Percentiles rank a stretch among this genome's conserved stretches.
phyloP scores from a whole-genome alignment of 2,329 filamentous ascomycete genomes.

The Aspergillaceae sp. region DNA sequence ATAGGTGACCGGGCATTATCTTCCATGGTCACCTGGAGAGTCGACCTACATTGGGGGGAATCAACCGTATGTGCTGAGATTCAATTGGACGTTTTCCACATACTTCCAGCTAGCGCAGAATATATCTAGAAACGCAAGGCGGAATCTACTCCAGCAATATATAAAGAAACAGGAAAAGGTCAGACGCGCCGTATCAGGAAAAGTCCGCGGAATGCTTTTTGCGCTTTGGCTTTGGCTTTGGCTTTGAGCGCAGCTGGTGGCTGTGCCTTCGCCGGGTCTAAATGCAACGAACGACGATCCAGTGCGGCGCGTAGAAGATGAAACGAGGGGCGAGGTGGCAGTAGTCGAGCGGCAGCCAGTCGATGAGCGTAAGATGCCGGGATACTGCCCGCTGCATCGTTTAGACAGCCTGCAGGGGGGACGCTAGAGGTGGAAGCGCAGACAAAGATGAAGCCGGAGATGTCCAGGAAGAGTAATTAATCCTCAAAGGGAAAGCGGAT shows the following conservation, averaged over 20 bases:
- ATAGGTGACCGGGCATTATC: conserved; percentile 13
- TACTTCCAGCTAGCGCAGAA: not conserved
- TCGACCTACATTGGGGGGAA: conserved; percentile 10
- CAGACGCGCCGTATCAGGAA: not conserved
- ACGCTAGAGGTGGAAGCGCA: too few relatives aligned
- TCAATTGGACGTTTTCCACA: conserved; percentile 11
- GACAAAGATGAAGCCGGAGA: not conserved
- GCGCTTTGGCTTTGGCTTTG: too few relatives aligned
- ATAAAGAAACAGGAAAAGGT: not conserved
- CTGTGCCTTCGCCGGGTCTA: not conserved
- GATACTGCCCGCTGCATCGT: too few relatives aligned
- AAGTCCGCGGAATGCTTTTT: not conserved
- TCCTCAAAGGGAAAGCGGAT: not conserved
- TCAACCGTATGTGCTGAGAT: conserved; percentile 6
- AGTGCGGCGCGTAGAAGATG: not conserved
- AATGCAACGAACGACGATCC: conserved; percentile 1
- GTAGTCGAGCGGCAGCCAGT: too few relatives aligned
- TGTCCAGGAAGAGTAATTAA: not conserved
- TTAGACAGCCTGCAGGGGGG: too few relatives aligned
- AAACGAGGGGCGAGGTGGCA: not conserved
- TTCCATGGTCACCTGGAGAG: conserved; percentile 13
- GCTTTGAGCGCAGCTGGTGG: not conserved
- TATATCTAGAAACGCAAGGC: not conserved
- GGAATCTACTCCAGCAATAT: not conserved
- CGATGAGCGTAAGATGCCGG: too few relatives aligned